Evolutionary conservation across 352 stramenopile genomes (phyloP), one percentile per base, ranked within the genome.

Genomic region (Globisporangium paddicum): DNA sequence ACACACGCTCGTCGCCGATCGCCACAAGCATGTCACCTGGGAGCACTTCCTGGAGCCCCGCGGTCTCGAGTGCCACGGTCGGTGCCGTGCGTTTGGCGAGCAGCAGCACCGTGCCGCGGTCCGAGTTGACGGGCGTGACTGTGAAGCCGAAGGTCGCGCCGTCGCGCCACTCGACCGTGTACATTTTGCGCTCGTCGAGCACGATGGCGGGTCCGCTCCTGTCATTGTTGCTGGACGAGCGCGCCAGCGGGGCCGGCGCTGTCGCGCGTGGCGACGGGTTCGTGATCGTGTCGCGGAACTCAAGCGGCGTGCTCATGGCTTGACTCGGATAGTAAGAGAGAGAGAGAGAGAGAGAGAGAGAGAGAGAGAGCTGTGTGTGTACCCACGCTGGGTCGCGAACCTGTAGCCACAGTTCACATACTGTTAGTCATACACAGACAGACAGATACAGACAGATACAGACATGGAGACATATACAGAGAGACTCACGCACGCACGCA

Each of bases 1-100:
- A 90, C 38, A 90, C 80, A 28, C 88, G 88, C 58, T 89, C 78
- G 57, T 86, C 75, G 28, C 82, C 84, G 30, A 93, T 89, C 6
- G 78, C 78, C 28, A 93, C 71, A 19, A 93, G 55, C 66, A 91
- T 72, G 64, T 93, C 84, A 47, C 84, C 84, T 0, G 83, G 78
- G 19, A 86, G 65, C n/a, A 93, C 78, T 49, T 89, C 80, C 21
- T 87, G 63, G 21, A 93, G 67, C 9, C 84, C 84, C 0, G 74
- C 64, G 47, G 54, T 56, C 51, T 73, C 60, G 23, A 72, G 67
- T 26, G 66, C 73, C 35, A 56, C 63, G 14, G 55, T 58, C 37
- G 58, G 55, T 7, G 76, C 64, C 1, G 77, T 88, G 41, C 81
- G 78, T 6, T 81, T 73, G 6, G 77, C 69, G 2, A 91, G 68